A percentile compares a stretch with the other conserved stretches of the same genome.
Conservation (phyloP, 1,284 basidiomycete species). For the Neonothopanus nambi region DNA sequence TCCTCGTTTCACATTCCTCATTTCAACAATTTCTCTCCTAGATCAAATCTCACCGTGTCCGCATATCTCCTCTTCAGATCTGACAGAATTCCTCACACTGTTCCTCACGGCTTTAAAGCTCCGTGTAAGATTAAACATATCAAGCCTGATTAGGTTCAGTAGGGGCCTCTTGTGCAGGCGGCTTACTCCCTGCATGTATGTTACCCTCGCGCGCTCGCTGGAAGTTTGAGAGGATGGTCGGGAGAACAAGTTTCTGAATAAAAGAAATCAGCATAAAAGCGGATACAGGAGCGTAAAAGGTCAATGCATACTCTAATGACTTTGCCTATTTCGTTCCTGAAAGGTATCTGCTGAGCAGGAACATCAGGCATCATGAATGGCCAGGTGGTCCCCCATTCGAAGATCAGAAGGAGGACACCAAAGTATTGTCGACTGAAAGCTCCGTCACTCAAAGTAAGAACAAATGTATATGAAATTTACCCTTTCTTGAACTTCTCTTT, state of each 20-base stretch:
- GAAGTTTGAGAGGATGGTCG: constrained; percentile 11
- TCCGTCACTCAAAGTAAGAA: not conserved
- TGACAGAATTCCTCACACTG: too few relatives aligned
- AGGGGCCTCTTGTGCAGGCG: constrained; percentile 9
- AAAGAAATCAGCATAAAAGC: not conserved
- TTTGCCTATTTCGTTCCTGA: constrained; percentile 23
- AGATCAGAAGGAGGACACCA: constrained; percentile 27
- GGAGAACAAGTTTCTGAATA: constrained; percentile 9
- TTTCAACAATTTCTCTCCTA: too few relatives aligned
- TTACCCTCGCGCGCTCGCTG: constrained; percentile 8
- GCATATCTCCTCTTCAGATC: too few relatives aligned
- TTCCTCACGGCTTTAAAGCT: too few relatives aligned
- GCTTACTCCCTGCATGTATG: constrained; percentile 6
- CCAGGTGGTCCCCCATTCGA: constrained; percentile 34
- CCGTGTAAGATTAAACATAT: too few relatives aligned
- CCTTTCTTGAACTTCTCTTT: constrained; percentile 21
- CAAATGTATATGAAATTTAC: constrained; percentile 3
- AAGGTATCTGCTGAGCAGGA: constrained; percentile 22
- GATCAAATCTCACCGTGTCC: too few relatives aligned
- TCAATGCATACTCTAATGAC: constrained; percentile 19
- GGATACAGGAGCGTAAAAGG: not conserved
- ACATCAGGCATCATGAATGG: constrained; percentile 25
- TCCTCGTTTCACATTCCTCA: too few relatives aligned
- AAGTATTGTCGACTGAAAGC: constrained; percentile 22
- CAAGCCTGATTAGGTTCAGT: constrained; percentile 7